A percentile compares a stretch with the other conserved stretches of the same genome.
These are phyloP conservation scores for Scytalidium sp. DNA, from an alignment of 2,329 filamentous ascomycete species.

Conservation along the genomic window DNA sequence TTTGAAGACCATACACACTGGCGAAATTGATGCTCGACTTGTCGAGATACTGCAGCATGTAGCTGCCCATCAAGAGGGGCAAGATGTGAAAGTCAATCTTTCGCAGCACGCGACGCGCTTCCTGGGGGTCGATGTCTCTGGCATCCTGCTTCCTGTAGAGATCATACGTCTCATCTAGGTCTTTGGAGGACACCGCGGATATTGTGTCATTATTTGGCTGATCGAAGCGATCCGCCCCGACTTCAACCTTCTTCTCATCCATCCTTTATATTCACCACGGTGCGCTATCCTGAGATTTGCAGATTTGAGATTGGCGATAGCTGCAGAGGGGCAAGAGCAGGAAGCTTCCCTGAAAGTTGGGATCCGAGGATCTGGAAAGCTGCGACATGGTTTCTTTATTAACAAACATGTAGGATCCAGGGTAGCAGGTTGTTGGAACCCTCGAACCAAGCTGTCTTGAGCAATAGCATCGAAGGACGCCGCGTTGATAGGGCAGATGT, in stretches of 20 bases:
- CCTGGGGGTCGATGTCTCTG: constrained; percentile 14
- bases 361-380: too few relatives aligned
- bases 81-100: constrained; percentile 53
- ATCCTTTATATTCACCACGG: too few relatives aligned
- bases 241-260: neutral
- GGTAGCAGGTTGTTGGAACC: too few relatives aligned
- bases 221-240: neutral
- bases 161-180: constrained; percentile 30
- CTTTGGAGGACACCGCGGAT: constrained; percentile 6
- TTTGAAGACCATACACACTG: constrained; percentile 41
- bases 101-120: constrained; percentile 37
- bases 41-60: constrained; percentile 60
- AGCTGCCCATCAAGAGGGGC: constrained; percentile 52
- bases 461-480: too few relatives aligned
- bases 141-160: constrained; percentile 25
- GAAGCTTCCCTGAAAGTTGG: too few relatives aligned
- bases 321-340: too few relatives aligned
- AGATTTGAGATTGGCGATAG: too few relatives aligned
- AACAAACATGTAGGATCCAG: too few relatives aligned
- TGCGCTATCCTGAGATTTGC: too few relatives aligned
- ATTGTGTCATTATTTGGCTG: neutral
- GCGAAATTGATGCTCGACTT: constrained; percentile 51
- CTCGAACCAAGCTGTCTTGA: too few relatives aligned
- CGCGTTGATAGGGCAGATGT: too few relatives aligned
- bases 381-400: too few relatives aligned